A percentile compares a stretch with the other conserved stretches of the same genome.
Conservation (phyloP, 768 basidiomycete genomes). For the Pisolithus microcarpus region DNA sequence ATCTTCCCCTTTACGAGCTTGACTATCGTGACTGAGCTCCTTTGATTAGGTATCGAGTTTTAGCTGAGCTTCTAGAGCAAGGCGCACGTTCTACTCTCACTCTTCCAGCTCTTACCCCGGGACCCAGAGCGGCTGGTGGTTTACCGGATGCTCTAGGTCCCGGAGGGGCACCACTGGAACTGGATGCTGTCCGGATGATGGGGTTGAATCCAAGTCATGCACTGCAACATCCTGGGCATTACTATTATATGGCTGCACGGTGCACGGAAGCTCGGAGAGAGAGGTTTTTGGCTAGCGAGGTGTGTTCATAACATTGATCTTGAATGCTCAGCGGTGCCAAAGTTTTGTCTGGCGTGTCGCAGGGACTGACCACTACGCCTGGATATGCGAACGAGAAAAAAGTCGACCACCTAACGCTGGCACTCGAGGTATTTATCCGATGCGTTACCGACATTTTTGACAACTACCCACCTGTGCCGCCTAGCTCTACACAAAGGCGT, state of each 20-base stretch:
- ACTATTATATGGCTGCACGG: conserved; percentile 83
- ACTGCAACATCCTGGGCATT: conserved; percentile 79
- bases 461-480: not conserved
- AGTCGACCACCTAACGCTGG: conserved; percentile 77
- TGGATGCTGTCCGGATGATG: conserved; percentile 53
- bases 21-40: not conserved
- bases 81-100: conserved; percentile 57
- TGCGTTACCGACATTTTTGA: conserved; percentile 1
- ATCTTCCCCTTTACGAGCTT: not conserved
- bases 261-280: conserved; percentile 74
- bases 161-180: conserved; percentile 32
- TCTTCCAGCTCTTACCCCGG: conserved; percentile 54
- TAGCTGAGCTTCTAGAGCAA: conserved; percentile 87
- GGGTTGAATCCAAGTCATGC: conserved; percentile 77
- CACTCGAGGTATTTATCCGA: conserved; percentile 58
- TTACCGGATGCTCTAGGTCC: conserved; percentile 16
- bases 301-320: conserved; percentile 19
- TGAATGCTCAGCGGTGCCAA: not conserved
- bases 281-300: conserved; percentile 60
- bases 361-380: conserved; percentile 42
- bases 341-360: conserved; percentile 17
- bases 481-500: conserved; percentile 89
- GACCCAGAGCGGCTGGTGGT: conserved; percentile 21
- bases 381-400: conserved; percentile 88
- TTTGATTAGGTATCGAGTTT: conserved; percentile 64